Evolutionary conservation across 371 early-diverging fungal genomes (phyloP).

Genomic region (Lichtheimia corymbifera): DNA sequence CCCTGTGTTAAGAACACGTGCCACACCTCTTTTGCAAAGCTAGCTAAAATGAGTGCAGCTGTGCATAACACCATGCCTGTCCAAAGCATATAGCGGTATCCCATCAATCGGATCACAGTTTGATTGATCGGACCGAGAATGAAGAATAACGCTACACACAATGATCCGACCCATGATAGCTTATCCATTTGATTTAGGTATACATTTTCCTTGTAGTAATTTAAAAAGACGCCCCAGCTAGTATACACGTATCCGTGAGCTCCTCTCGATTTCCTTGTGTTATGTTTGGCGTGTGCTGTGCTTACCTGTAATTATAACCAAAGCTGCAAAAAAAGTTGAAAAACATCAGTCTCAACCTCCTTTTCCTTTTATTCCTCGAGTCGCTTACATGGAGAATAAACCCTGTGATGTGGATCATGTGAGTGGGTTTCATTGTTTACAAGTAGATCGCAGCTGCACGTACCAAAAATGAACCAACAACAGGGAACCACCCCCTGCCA

Average conservation of each 20-base stretch:
- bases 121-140: constrained; percentile 45
- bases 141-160: constrained; percentile 39
- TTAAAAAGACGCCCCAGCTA: constrained; percentile 36
- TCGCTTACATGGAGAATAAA: constrained; percentile 23
- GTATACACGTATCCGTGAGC: neutral
- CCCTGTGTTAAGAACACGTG: constrained; percentile 73
- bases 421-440: neutral
- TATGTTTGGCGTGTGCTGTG: no score
- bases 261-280: no score
- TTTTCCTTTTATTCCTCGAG: neutral
- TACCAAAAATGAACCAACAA: constrained; percentile 49
- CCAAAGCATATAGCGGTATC: constrained; percentile 54
- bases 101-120: constrained; percentile 52
- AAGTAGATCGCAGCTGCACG: constrained; percentile 7
- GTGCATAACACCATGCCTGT: constrained; percentile 54
- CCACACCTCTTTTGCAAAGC: constrained; percentile 59
- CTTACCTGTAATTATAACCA: constrained; percentile 37
- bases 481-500: constrained; percentile 42
- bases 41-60: constrained; percentile 60
- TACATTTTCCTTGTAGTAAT: constrained; percentile 31
- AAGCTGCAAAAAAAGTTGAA: constrained; percentile 24
- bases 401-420: constrained; percentile 13
- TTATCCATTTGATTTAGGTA: constrained; percentile 27
- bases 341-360: neutral
- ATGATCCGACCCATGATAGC: constrained; percentile 46